A percentile compares a stretch with the other conserved stretches of the same genome.
Evolutionary conservation across 768 basidiomycete species (phyloP).

Genomic region (Boletus barrowsii): DNA sequence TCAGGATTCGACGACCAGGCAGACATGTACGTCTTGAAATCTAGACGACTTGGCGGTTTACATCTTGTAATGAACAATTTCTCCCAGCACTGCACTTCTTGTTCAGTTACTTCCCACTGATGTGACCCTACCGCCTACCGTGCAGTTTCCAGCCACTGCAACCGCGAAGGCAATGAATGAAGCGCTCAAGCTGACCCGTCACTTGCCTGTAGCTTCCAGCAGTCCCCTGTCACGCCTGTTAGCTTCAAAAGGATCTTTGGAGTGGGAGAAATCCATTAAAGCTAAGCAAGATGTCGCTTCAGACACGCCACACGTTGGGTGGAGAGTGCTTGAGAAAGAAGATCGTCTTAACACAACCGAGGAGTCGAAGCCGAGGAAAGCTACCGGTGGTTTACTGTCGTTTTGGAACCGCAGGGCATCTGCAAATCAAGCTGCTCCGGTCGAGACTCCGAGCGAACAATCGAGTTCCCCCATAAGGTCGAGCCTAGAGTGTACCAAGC

Average conservation of each 20-base stretch:
- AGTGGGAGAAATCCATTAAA: slow-evolving; percentile 73
- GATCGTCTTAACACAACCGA: slow-evolving; percentile 32
- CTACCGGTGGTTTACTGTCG: slow-evolving; percentile 59
- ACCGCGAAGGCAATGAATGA: slow-evolving; percentile 57
- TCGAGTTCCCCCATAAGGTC: slow-evolving; percentile 27
- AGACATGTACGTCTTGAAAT: slow-evolving; percentile 50
- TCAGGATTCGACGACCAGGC: slow-evolving; percentile 48
- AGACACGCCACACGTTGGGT: slow-evolving; percentile 62
- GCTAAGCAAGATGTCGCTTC: slow-evolving; percentile 43
- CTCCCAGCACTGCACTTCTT: slow-evolving; percentile 38
- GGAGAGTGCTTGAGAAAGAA: slow-evolving; percentile 66
- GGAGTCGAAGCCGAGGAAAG: slow-evolving; percentile 45
- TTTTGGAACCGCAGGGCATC: slow-evolving; percentile 58
- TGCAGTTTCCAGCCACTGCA: slow-evolving; percentile 53
- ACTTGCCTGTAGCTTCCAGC: slow-evolving; percentile 46
- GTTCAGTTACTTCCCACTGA: slow-evolving; percentile 50
- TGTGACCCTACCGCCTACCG: slow-evolving; percentile 45
- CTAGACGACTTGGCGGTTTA: neutral
- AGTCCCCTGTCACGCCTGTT: slow-evolving; percentile 73
- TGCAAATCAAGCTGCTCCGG: slow-evolving; percentile 16
- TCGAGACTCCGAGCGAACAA: slow-evolving; percentile 18
- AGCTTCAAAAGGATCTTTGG: slow-evolving; percentile 66
- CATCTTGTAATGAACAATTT: slow-evolving; percentile 4
- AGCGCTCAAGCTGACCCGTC: slow-evolving; percentile 62
- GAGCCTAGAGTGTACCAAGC: slow-evolving; percentile 29